Evolutionary conservation across 129 eudicot genomes (phyloP), one percentile per base, ranked within the genome.

Genomic region (Dittrichia graveolens): DNA sequence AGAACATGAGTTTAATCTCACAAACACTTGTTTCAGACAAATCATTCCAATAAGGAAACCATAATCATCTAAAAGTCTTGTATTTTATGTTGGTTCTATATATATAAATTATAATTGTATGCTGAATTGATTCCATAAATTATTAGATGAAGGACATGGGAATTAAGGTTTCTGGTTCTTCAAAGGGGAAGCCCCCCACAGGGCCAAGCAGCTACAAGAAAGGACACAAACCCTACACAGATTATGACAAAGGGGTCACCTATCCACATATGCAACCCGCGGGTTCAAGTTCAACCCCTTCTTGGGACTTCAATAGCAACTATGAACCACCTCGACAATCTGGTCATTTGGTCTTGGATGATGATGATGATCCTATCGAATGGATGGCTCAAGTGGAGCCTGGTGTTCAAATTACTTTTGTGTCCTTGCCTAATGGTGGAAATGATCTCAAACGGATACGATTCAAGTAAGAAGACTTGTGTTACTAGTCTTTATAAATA

Each of bases 371-470:
- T 50, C 90, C 96, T 5, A 87, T 87, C 9, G 96, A 93, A 52
- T 93, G 98, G 98, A 87, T 80, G 85, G 98, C 98, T 15, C 98
- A 93, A 71, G 98, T 89, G 65, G 98, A 93, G 78, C 95, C 96
- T 9, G 98, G 98, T 59, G 95, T 93, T 67, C 98, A 93, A 65
- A 93, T 93, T 69, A 93, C 98, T 9, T 93, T 93, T 77, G 95
- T 82, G 57, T 85, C 98, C 71, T 90, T 93, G 73, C 88, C 95
- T 59, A 72, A 83, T 10, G 96, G 96, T 13, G 98, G 98, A 67
- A 93, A 93, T 70, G 98, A 93, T 49, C 89, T 93, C 64, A 93
- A 89, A 65, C 80, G 98, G 12, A 93, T 93, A 59, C 92, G 98
- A 45, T 93, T 93, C 89, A 89, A 92, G 98, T 93, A 89, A 61